Percentiles rank a stretch among this genome's conserved stretches.
Conservation (phyloP, 129 eudicot species). For the Erigeron canadensis region DNA sequence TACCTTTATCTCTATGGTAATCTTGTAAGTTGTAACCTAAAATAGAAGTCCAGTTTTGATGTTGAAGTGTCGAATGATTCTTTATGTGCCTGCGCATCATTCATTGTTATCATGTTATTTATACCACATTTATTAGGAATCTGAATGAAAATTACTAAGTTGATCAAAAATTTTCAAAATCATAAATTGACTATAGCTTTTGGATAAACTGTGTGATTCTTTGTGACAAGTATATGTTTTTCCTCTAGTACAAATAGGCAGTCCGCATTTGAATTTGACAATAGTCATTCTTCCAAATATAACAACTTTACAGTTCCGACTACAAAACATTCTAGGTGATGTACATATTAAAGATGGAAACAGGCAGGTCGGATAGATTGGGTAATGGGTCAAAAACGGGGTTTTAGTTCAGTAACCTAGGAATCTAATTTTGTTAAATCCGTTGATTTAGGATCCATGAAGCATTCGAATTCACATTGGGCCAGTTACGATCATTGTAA, state of each 20-base stretch:
- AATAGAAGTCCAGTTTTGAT: not conserved
- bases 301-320: slow-evolving; percentile 7
- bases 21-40: not conserved
- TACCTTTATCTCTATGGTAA: slow-evolving; percentile 4
- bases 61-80: not conserved
- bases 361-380: not conserved
- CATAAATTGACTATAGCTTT: not conserved
- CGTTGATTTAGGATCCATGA: not conserved
- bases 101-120: not conserved
- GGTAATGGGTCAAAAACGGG: not conserved
- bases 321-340: not conserved
- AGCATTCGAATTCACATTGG: not conserved
- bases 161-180: not conserved
- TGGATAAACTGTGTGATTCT: not conserved
- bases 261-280: not conserved
- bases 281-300: not conserved
- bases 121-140: not conserved
- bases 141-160: not conserved
- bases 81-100: not conserved
- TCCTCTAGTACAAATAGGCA: not conserved
- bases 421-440: not conserved
- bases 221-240: not conserved
- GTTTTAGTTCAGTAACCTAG: not conserved
- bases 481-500: not conserved
- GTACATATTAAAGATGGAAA: no score